These are phyloP conservation scores for Sphenostylis stenocarpa DNA, from an alignment of 306 rosid genomes.

Conservation along the genomic window DNA sequence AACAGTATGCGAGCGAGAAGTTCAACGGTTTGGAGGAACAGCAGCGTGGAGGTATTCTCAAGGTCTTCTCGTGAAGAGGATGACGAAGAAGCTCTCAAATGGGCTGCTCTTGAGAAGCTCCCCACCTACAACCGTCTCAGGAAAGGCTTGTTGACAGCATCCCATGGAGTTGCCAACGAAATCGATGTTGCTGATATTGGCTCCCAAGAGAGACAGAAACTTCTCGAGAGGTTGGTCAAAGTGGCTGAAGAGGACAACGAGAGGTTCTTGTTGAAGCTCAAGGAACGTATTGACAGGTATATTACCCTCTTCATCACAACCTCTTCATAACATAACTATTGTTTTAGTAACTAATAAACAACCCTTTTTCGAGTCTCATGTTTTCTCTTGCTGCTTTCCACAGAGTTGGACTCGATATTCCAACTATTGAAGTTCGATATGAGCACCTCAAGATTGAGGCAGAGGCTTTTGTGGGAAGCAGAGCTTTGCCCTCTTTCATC, in stretches of 20 bases:
- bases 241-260: slow-evolving; percentile 57
- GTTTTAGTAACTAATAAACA: too few species aligned
- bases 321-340: neutral
- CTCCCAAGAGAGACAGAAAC: slow-evolving; percentile 35
- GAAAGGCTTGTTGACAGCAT: slow-evolving; percentile 58
- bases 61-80: slow-evolving; percentile 52
- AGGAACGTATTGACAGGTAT: slow-evolving; percentile 62
- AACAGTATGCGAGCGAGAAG: slow-evolving; percentile 39
- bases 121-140: slow-evolving; percentile 72
- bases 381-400: neutral
- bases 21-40: slow-evolving; percentile 53
- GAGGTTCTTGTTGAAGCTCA: slow-evolving; percentile 55
- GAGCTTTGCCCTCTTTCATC: slow-evolving; percentile 63
- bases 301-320: neutral
- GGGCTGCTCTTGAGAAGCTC: slow-evolving; percentile 78
- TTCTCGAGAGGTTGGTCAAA: slow-evolving; percentile 50
- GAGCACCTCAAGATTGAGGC: slow-evolving; percentile 70
- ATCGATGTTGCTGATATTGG: slow-evolving; percentile 54
- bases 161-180: slow-evolving; percentile 52
- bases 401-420: slow-evolving; percentile 74
- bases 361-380: too few species aligned
- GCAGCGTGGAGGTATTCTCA: slow-evolving; percentile 50
- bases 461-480: slow-evolving; percentile 66
- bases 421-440: slow-evolving; percentile 74
- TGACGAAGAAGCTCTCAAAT: slow-evolving; percentile 75